These are phyloP conservation scores for Emericellopsis cladophorae DNA, from an alignment of 2,329 filamentous ascomycete species.

Conservation along the genomic window DNA sequence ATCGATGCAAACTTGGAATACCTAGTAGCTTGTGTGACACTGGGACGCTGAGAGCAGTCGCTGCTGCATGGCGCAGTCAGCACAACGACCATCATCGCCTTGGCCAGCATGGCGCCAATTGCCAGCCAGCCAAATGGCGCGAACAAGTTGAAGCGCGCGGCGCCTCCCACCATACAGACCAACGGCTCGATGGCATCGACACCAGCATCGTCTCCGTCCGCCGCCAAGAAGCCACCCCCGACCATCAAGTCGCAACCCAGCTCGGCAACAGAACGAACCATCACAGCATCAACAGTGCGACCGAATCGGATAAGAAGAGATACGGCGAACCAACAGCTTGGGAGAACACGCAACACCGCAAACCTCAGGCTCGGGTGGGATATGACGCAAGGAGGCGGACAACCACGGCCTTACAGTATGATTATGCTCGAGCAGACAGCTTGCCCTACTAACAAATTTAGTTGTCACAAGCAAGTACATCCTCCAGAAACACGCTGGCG, in stretches of 20 bases:
- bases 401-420: slow-evolving; percentile 38
- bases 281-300: slow-evolving; percentile 28
- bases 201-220: slow-evolving; percentile 45
- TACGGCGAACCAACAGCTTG: slow-evolving; percentile 24
- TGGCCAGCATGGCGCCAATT: slow-evolving; percentile 37
- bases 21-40: no score
- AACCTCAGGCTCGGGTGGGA: slow-evolving; percentile 33
- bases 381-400: slow-evolving; percentile 27
- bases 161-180: slow-evolving; percentile 52
- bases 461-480: slow-evolving; percentile 68
- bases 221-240: slow-evolving; percentile 41
- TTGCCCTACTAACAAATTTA: slow-evolving; percentile 20
- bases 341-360: slow-evolving; percentile 37
- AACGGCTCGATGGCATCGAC: slow-evolving; percentile 47
- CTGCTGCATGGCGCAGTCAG: neutral
- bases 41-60: no score
- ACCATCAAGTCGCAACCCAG: slow-evolving; percentile 23
- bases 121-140: slow-evolving; percentile 27
- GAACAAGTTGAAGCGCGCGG: slow-evolving; percentile 56
- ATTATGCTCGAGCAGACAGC: neutral
- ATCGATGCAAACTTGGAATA: no score
- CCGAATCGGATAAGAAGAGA: slow-evolving; percentile 49
- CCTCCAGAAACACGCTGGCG: slow-evolving; percentile 65
- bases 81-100: slow-evolving; percentile 6
- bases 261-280: slow-evolving; percentile 16